phyloP scores from a whole-genome alignment of 1,284 basidiomycete genomes.

The Papiliotrema flavescens region DNA sequence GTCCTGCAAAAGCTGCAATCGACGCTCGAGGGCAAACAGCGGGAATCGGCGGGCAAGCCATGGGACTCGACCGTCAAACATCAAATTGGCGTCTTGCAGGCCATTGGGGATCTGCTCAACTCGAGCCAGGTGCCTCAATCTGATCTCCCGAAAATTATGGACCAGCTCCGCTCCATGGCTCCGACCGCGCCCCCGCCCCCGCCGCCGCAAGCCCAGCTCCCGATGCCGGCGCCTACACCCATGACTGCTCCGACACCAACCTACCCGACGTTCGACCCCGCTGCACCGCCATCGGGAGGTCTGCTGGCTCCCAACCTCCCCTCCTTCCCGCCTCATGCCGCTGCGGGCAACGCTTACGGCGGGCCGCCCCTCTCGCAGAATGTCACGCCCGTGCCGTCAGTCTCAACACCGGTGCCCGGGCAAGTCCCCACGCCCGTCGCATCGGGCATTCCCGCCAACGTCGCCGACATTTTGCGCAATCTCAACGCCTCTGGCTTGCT shows the following conservation, averaged over 20 bases:
- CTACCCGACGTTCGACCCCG: conserved; percentile 9
- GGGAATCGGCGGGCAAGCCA: conserved; percentile 32
- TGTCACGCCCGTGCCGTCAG: not conserved
- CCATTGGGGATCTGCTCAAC: conserved; percentile 37
- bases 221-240: not conserved
- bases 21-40: conserved; percentile 37
- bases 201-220: not conserved
- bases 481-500: conserved; percentile 34
- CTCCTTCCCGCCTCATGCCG: not conserved
- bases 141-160: conserved; percentile 41
- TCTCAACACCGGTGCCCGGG: conserved; percentile 18
- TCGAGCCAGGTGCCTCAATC: conserved; percentile 28
- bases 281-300: conserved; percentile 7
- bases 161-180: conserved; percentile 38
- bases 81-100: conserved; percentile 38
- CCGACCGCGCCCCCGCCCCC: conserved; percentile 42
- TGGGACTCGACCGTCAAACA: conserved; percentile 22
- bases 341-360: too few relatives aligned
- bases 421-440: conserved; percentile 13
- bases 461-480: conserved; percentile 40
- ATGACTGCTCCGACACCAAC: conserved; percentile 6
- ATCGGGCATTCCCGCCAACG: conserved; percentile 28
- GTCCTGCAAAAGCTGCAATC: conserved; percentile 21
- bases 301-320: conserved; percentile 4
- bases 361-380: not conserved